A percentile compares a stretch with the other conserved stretches of the same genome.
Evolutionary conservation across 1,284 basidiomycete genomes (phyloP).

Genomic region (Cerrena zonata): DNA sequence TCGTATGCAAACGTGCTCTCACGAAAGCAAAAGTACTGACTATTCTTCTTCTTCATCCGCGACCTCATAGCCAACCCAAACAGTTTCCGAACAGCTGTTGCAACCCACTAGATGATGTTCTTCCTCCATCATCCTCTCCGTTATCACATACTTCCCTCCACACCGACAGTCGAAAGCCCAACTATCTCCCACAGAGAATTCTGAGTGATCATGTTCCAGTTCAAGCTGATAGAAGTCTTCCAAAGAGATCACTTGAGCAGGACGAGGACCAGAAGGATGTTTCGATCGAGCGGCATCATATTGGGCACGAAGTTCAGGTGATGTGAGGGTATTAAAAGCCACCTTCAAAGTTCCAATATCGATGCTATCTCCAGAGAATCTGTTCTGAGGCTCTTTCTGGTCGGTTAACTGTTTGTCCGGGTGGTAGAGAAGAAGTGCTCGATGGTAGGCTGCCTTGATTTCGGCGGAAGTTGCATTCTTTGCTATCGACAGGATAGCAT

Average conservation of each 20-base stretch:
- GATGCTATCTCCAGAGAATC: constrained; percentile 15
- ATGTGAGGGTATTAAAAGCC: constrained; percentile 54
- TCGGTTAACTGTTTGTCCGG: constrained; percentile 54
- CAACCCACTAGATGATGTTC: constrained; percentile 66
- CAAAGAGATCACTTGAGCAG: constrained; percentile 71
- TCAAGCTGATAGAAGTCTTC: constrained; percentile 53
- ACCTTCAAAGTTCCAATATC: constrained; percentile 56
- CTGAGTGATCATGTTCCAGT: constrained; percentile 17
- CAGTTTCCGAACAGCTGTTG: constrained; percentile 65
- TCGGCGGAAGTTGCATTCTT: constrained; percentile 33
- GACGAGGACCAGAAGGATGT: constrained; percentile 41
- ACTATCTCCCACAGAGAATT: constrained; percentile 12
- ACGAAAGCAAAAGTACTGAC: background rate
- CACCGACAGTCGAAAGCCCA: constrained; percentile 67
- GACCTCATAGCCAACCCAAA: constrained; percentile 73
- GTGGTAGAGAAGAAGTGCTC: constrained; percentile 54
- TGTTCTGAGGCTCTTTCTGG: constrained; percentile 2
- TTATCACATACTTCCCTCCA: constrained; percentile 57
- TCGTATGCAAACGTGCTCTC: background rate
- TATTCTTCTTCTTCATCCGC: constrained; percentile 24
- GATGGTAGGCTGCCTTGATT: constrained; percentile 69
- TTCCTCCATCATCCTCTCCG: constrained; percentile 51
- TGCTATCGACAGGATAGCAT: constrained; percentile 29
- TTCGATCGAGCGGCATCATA: constrained; percentile 40
- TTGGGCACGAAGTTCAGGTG: constrained; percentile 36